phyloP scores from a whole-genome alignment of 2,329 filamentous ascomycete species.

The Colletotrichum sansevieriae region DNA sequence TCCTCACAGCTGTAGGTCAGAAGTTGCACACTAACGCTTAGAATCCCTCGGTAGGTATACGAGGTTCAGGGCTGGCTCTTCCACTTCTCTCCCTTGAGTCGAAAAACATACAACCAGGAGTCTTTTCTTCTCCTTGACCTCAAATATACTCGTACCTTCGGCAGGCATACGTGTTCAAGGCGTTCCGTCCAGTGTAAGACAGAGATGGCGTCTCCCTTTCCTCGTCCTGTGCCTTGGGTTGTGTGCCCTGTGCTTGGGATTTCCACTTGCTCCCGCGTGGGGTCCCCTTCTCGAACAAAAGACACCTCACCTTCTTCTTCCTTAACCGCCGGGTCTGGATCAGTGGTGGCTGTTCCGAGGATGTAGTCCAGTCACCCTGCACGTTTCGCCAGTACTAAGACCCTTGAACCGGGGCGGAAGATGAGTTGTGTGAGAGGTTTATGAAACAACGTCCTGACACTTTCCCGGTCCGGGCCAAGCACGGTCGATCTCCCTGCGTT shows the following conservation, averaged over 20 bases:
- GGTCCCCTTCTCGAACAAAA: conserved; percentile 4
- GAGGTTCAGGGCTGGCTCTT: conserved; percentile 14
- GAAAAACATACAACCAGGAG: background rate
- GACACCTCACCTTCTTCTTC: background rate
- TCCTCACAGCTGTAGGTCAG: too few species aligned
- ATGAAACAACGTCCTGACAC: conserved; percentile 43
- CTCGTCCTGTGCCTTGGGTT: conserved; percentile 3
- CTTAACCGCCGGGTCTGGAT: background rate
- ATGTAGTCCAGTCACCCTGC: conserved; percentile 9
- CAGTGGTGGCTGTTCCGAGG: background rate
- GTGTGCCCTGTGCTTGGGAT: conserved; percentile 9
- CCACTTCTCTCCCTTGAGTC: conserved; percentile 13
- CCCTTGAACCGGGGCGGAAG: conserved; percentile 25
- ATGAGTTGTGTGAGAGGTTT: conserved; percentile 41
- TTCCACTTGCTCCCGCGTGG: background rate
- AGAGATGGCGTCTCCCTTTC: conserved; percentile 4
- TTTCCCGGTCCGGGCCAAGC: conserved; percentile 36
- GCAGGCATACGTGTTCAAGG: background rate
- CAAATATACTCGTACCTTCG: background rate
- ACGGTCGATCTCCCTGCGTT: conserved; percentile 24
- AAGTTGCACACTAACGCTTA: too few species aligned
- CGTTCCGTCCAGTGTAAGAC: background rate
- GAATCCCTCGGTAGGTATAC: background rate
- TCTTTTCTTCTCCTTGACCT: conserved; percentile 13
- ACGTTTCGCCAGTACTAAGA: conserved; percentile 19